phyloP scores from a whole-genome alignment of 257 asterid species.

The Eucommia ulmoides region DNA sequence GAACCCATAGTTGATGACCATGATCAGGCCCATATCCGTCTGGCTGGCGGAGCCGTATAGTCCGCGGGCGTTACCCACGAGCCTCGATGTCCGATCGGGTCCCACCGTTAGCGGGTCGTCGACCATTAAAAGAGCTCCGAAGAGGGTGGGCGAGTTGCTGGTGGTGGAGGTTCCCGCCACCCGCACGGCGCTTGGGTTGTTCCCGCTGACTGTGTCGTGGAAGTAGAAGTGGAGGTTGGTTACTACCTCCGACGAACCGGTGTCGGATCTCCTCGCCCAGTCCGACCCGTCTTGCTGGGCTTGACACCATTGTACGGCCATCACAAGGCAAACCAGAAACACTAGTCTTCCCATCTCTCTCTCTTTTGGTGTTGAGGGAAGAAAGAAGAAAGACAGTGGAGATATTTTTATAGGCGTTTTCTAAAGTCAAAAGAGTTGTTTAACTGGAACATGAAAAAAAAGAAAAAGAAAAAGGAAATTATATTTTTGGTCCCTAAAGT shows the following conservation, averaged over 20 bases:
- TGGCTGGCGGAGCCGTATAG: conserved; percentile 62
- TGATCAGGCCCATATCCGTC: conserved; percentile 41
- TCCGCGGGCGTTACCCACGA: conserved; percentile 68
- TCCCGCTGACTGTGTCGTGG: background rate
- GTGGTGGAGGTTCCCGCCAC: conserved; percentile 32
- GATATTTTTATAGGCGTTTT: no score
- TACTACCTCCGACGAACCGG: background rate
- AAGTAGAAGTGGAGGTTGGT: background rate
- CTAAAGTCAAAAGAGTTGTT: no score
- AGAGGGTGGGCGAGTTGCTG: conserved; percentile 20
- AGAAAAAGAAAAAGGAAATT: no score
- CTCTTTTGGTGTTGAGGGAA: background rate
- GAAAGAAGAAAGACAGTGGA: no score
- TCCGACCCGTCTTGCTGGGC: no score
- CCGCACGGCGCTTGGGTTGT: conserved; percentile 18
- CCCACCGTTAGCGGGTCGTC: conserved; percentile 63
- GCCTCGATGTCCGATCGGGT: conserved; percentile 39
- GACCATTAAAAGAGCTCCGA: conserved; percentile 44
- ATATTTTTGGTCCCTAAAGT: no score
- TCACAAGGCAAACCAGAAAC: background rate
- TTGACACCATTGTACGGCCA: background rate
- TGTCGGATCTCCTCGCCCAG: background rate
- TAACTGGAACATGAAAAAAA: no score
- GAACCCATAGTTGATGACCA: conserved; percentile 52
- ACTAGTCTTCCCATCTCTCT: background rate